Base-by-base conservation (phyloP, 2,329 filamentous ascomycete genomes). In the Arthroderma uncinatum region DNA sequence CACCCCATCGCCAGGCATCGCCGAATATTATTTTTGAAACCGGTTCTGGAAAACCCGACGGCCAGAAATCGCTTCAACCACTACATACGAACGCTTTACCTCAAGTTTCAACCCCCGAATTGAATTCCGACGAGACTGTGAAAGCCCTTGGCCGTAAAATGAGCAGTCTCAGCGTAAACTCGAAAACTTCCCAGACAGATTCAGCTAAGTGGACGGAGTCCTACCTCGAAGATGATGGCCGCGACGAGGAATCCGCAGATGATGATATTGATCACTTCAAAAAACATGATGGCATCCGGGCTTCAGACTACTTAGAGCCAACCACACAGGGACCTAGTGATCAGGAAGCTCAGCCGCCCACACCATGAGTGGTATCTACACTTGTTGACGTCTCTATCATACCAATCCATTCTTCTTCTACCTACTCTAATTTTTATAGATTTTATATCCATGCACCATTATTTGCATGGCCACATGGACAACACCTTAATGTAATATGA, bases 151-250 rank as follows among this genome's bases (percentile, higher is more conserved):
- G 33, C 10, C 33, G 25, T 9, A 39, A 14, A 2, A 25, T 53
- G 33, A 53, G 48, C 3, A 33, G 16, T 34, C 16, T 56, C 1
- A 60, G 59, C 12, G 36, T 55, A 8, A 56, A 55, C 12, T 62
- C 61, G 34, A 62, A 56, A 25, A 42, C 54, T 5, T 62, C 61
- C 1, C 39, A 34, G 21, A 52, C 57, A 10, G 60, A 61, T 19
- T 62, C 61, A 14, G 60, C 59, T 14, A 40, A 56, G 25, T 62
- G 61, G 61, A 62, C 61, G n/a, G 61, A 62, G 40, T 50, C 59
- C 14, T 62, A 62, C 57, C 44, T 62, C 16, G 61, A 61, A 10
- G 61, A 61, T 40, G 58, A 57, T 1, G 54, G 56, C 8, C 56
- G 56, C 2, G 58, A 62, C 16, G 50, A 53, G 12, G 47, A 50